phyloP scores from a whole-genome alignment of 805 yeast species.

The Yamadazyma scolyti region DNA sequence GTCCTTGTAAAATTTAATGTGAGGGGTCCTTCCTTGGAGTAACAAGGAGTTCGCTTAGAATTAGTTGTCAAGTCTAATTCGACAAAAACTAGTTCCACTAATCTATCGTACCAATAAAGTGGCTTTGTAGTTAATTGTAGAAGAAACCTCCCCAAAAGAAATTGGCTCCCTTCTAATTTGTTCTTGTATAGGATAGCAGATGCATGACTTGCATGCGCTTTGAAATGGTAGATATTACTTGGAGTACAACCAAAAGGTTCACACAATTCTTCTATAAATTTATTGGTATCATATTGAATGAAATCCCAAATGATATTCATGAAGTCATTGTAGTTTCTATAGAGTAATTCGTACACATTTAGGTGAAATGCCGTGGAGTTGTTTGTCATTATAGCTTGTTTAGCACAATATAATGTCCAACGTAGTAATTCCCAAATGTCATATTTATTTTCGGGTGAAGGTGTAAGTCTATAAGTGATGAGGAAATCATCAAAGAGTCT shows the following conservation, averaged over 20 bases:
- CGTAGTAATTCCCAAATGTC: neutral
- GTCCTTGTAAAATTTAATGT: neutral
- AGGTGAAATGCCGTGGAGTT: too few relatives aligned
- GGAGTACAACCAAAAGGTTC: too few relatives aligned
- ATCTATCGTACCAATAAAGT: slow-evolving; percentile 27
- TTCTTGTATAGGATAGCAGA: too few relatives aligned
- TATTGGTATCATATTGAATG: slow-evolving; percentile 11
- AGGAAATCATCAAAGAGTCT: slow-evolving; percentile 30
- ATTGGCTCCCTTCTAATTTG: neutral
- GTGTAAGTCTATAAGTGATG: slow-evolving; percentile 16
- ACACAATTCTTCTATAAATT: too few relatives aligned
- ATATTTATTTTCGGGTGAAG: neutral
- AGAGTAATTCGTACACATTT: too few relatives aligned
- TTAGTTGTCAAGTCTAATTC: slow-evolving; percentile 18
- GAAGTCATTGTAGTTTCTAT: slow-evolving; percentile 16
- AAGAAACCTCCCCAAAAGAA: slow-evolving; percentile 15
- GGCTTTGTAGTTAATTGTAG: slow-evolving; percentile 17
- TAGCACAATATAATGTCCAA: slow-evolving; percentile 17
- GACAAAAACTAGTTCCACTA: slow-evolving; percentile 23
- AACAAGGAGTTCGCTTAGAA: slow-evolving; percentile 10
- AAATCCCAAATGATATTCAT: slow-evolving; percentile 19
- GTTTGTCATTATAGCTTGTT: too few relatives aligned
- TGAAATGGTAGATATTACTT: too few relatives aligned
- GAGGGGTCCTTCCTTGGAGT: slow-evolving; percentile 5
- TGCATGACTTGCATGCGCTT: too few relatives aligned